phyloP scores from a whole-genome alignment of 495 filamentous ascomycete species.

The Tuber melanosporum region DNA sequence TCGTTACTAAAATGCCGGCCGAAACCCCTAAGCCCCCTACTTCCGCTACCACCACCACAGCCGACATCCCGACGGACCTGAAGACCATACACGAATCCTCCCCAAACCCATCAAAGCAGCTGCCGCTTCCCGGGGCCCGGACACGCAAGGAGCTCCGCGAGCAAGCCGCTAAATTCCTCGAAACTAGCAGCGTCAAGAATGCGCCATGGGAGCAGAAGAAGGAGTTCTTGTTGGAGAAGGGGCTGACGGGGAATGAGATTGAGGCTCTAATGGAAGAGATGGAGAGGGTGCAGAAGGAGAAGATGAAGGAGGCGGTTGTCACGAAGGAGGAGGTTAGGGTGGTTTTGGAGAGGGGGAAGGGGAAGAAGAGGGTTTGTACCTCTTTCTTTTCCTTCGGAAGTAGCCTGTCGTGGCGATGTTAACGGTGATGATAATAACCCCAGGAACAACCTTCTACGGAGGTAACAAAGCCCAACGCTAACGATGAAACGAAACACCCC shows the following conservation, averaged over 20 bases:
- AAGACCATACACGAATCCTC: conserved; percentile 40
- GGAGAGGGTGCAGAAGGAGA: conserved; percentile 24
- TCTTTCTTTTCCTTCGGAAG: neutral
- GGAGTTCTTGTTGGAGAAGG: conserved; percentile 74
- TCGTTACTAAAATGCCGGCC: conserved; percentile 5
- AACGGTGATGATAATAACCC: conserved; percentile 7
- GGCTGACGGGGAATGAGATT: conserved; percentile 61
- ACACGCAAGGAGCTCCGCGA: conserved; percentile 52
- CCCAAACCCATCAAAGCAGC: conserved; percentile 28
- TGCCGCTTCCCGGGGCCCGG: conserved; percentile 21
- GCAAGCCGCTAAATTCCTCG: conserved; percentile 71
- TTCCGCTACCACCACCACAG: conserved; percentile 7
- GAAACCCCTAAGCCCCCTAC: conserved; percentile 6
- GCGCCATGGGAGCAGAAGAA: conserved; percentile 66
- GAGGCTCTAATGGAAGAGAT: conserved; percentile 53
- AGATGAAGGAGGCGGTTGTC: conserved; percentile 42
- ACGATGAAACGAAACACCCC: conserved; percentile 12
- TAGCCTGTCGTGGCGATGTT: neutral
- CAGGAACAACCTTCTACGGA: conserved; percentile 20
- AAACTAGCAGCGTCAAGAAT: conserved; percentile 66
- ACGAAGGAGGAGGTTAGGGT: conserved; percentile 20
- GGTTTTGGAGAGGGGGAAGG: neutral
- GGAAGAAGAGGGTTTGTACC: conserved; percentile 1
- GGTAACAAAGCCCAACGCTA: conserved; percentile 7
- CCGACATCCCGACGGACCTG: conserved; percentile 19